Evolutionary conservation across 2,329 filamentous ascomycete species (phyloP), one percentile per base, ranked within the genome.

Genomic region (Aspergillus udagawae): DNA sequence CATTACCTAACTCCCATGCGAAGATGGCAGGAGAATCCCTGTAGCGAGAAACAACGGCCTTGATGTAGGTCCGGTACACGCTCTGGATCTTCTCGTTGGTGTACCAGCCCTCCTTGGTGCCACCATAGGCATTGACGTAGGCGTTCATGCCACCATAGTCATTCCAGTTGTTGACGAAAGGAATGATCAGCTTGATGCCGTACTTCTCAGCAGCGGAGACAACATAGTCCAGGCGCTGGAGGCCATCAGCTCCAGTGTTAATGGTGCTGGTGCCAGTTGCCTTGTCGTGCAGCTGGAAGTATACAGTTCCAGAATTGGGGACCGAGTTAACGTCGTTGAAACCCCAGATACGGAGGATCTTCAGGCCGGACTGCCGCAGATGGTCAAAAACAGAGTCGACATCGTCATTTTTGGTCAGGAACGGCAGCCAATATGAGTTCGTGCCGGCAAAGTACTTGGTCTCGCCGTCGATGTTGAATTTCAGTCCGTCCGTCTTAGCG

Each of bases 1-100:
- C 86, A 63, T 89, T 89, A 55, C 77, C 82, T 0, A 89, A 75
- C 64, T 89, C 86, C 86, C 86, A 89, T 0, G 84, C 83, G 59
- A 89, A 83, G 51, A 89, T 80, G 0, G 86, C 80, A 0, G 82
- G 73, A 0, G 83, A 86, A 59, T 77, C 74, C 52, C 77, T 81
- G 73, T 87, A 88, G 9, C 86, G 78, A n/a, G 73, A 80, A 2
- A 89, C 80, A 12, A 89, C 78, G 1, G 77, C 75, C 49, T 80
- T 75, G 65, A 88, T 80, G 66, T 89, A 89, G 51, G 75, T 77
- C 63, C 83, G 83, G 69, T 89, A 89, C 56, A 84, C 81, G 0
- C 75, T 66, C 69, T 86, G 83, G 4, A 79, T 78, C 0, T 72
- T 71, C 0, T 74, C 63, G 63, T 82, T 79, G 28, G 79, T 83